A percentile compares a stretch with the other conserved stretches of the same genome.
phyloP scores from a whole-genome alignment of 75 land plant species.

The Cryptomeria japonica region DNA sequence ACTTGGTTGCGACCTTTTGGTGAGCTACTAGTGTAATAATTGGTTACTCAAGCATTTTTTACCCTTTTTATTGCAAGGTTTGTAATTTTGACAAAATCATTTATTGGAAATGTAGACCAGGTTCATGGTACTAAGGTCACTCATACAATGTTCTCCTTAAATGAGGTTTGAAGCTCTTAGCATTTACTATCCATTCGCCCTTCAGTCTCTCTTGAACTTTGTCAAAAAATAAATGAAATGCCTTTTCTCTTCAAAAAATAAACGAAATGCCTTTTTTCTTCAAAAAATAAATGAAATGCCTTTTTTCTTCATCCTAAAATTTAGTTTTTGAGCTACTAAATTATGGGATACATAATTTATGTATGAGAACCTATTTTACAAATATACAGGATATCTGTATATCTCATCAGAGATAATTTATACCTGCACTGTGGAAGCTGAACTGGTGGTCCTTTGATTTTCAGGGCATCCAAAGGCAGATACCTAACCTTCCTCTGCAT shows the following conservation, averaged over 20 bases:
- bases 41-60: neutral
- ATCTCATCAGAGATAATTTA: neutral
- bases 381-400: neutral
- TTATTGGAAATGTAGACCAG: neutral
- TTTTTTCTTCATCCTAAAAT: neutral
- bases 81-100: neutral
- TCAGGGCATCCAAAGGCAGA: slow-evolving; percentile 3
- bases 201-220: neutral
- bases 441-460: neutral
- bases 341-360: neutral
- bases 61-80: neutral
- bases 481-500: neutral
- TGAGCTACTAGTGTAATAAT: neutral
- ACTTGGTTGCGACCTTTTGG: neutral
- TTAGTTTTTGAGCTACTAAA: neutral
- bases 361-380: neutral
- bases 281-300: neutral
- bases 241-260: too few relatives aligned
- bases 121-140: neutral
- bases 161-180: slow-evolving; percentile 4
- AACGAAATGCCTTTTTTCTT: too few relatives aligned
- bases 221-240: too few relatives aligned
- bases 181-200: neutral
- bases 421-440: neutral
- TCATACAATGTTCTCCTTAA: neutral